Conservation (phyloP, 2,329 filamentous ascomycete species). For the Fusarium sp. region DNA sequence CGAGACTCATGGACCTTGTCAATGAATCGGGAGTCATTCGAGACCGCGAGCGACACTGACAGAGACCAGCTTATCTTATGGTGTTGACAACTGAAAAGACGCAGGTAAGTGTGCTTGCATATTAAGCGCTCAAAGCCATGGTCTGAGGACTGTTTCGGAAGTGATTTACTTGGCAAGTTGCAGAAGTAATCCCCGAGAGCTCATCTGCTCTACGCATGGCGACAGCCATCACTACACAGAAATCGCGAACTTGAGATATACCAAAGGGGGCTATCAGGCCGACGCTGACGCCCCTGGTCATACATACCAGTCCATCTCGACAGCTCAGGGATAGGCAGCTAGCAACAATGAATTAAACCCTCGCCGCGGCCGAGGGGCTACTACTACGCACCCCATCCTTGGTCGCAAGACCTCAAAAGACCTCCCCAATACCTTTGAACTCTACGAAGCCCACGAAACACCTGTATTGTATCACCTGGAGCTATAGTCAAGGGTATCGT, state of each 20-base stretch:
- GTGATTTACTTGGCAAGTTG: not conserved
- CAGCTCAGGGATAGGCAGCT: no score
- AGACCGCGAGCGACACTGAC: not conserved
- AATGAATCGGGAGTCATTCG: not conserved
- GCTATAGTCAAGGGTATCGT: conserved; percentile 64
- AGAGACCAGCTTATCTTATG: not conserved
- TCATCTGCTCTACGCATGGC: not conserved
- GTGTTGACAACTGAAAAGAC: no score
- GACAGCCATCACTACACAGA: not conserved
- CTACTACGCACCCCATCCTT: not conserved
- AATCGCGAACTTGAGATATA: not conserved
- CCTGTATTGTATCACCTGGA: conserved; percentile 59
- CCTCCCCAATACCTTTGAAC: conserved; percentile 64
- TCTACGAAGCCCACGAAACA: conserved; percentile 64
- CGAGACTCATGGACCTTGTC: not conserved
- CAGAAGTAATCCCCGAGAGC: no score
- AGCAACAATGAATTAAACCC: not conserved
- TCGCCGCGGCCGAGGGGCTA: not conserved
- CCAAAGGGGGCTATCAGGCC: no score
- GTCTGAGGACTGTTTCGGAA: not conserved
- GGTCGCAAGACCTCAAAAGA: conserved; percentile 18
- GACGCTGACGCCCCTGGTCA: no score
- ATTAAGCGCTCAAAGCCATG: no score
- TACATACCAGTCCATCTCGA: not conserved
- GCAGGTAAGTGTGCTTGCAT: no score